Conservation (phyloP, 257 asterid genomes). For the Plantago major region DNA sequence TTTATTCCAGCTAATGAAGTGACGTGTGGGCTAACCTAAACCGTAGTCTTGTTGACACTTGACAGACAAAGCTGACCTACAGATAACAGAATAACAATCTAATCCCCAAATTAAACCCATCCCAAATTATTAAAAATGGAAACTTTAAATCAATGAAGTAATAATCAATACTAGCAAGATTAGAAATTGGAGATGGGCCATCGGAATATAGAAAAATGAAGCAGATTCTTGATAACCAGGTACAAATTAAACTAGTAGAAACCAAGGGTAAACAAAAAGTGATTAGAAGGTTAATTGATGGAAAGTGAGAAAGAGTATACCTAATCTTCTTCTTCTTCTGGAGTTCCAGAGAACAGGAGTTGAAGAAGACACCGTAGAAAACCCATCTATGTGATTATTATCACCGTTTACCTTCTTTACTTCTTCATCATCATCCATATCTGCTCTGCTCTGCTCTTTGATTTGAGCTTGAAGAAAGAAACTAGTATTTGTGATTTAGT, state of each 20-base stretch:
- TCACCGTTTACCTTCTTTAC: constrained; percentile 34
- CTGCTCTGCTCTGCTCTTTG: not conserved
- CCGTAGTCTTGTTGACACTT: not conserved
- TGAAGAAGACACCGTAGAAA: constrained; percentile 60
- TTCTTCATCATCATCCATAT: constrained; percentile 36
- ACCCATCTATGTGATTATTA: constrained; percentile 39
- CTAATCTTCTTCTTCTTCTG: constrained; percentile 53
- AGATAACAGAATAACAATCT: not conserved
- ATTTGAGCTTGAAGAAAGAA: not conserved
- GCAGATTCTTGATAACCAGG: not conserved
- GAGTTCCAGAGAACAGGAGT: constrained; percentile 85
- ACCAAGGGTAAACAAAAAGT: not conserved
- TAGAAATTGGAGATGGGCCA: not conserved
- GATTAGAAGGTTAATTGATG: too few species aligned
- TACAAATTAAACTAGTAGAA: not conserved
- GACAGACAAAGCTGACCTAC: too few species aligned
- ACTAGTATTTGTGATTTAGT: too few species aligned
- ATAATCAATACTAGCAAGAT: too few species aligned
- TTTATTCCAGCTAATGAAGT: constrained; percentile 20
- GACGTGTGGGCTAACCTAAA: constrained; percentile 27
- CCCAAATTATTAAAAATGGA: not conserved
- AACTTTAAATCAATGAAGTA: too few species aligned
- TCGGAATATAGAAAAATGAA: not conserved
- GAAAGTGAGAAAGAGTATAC: constrained; percentile 6
- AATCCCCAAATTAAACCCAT: not conserved